Evolutionary conservation across 495 filamentous ascomycete species (phyloP).

Genomic region (Podospora fimiseda): DNA sequence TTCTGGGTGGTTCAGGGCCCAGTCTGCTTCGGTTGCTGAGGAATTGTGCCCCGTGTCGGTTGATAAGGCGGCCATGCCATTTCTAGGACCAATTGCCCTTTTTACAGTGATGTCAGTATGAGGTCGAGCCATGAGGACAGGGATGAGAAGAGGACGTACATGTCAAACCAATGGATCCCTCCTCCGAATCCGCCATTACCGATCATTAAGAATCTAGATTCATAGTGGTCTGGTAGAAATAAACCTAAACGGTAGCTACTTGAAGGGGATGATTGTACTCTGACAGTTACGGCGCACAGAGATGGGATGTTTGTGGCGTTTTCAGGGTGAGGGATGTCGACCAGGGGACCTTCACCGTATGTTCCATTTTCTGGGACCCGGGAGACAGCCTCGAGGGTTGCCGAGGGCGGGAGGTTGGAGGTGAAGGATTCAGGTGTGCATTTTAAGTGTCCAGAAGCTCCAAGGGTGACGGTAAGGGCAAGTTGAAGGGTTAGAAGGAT

Average conservation of each 20-base stretch:
- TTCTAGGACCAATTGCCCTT: constrained; percentile 12
- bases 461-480: too few species aligned
- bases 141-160: constrained; percentile 9
- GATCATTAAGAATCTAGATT: constrained; percentile 33
- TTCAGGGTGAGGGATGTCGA: constrained; percentile 39
- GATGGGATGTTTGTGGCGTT: constrained; percentile 41
- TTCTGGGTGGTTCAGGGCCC: constrained; percentile 30
- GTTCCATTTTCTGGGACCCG: constrained; percentile 24
- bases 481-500: too few species aligned
- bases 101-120: background rate
- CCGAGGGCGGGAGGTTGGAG: background rate
- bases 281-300: constrained; percentile 43
- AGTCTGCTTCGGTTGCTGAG: constrained; percentile 32
- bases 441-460: too few species aligned
- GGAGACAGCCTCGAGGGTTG: constrained; percentile 25
- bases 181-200: constrained; percentile 45
- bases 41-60: constrained; percentile 54
- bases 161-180: constrained; percentile 47
- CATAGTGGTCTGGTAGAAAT: constrained; percentile 45
- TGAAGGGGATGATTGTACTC: constrained; percentile 35
- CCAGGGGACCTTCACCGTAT: constrained; percentile 30
- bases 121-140: background rate
- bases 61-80: constrained; percentile 48
- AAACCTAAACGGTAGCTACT: constrained; percentile 45
- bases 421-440: too few species aligned